Evolutionary conservation across 176 grass and related monocot genomes (phyloP), one percentile per base, ranked within the genome.

Genomic region (Oryza coarctata): DNA sequence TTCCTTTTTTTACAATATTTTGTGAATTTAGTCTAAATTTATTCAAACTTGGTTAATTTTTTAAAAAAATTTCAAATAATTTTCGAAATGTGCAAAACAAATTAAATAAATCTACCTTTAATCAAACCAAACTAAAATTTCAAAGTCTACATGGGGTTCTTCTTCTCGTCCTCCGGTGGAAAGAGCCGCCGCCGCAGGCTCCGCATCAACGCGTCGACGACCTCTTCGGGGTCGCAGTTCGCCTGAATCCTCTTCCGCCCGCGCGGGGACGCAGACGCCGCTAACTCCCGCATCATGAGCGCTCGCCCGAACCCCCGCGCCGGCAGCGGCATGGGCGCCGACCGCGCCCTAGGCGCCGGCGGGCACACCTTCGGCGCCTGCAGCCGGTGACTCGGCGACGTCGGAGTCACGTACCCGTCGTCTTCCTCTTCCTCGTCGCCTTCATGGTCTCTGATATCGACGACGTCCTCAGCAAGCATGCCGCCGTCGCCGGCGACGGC

Each of bases 401-500:
- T 80, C 20, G 76, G 84, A 1, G 84, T 86, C 30, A 3, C 14
- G 52, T 86, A 86, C 62, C 82, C 82, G 1, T 71, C 84, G 0
- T 73, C 55, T 0, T 73, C 84, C 0, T 74, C 55, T 0, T 44
- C 60, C 38, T 6, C 29, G 31, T 57, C 65, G 18, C 26, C 65
- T n/a, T 28, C 4, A 1, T 28, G 9, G 5, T 5, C 69, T 9
- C 23, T 17, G 9, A 9, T 22, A 0, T 20, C 13, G 6, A 20
- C 32, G 18, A 6, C 43, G 41, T 30, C 23, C 5, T 28, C 6
- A 8, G 65, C 64, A 3, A 3, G 10, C 50, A 23, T 35, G 9
- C 31, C 43, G 43, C 22, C 6, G 17, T 10, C 40, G 43, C 30
- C 41, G 17, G 6, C 13, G 30, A 7, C 20, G 50, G 12, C 29